A percentile compares a stretch with the other conserved stretches of the same genome.
Evolutionary conservation across 345 rosid genomes (phyloP).

Genomic region (Moringa oleifera): DNA sequence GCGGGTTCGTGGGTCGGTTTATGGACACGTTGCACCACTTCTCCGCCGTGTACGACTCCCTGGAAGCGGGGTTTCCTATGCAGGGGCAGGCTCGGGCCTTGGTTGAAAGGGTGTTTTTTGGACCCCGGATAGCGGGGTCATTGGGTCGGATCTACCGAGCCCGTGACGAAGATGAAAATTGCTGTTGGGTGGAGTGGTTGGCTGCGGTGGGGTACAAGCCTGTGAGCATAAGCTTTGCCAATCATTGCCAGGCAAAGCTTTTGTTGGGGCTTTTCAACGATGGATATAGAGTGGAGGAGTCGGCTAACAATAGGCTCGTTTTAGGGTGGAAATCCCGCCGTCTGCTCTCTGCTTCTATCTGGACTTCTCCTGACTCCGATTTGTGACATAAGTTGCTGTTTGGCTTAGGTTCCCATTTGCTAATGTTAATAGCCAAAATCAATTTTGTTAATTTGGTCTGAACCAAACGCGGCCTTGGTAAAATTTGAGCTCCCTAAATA

Average conservation of each 20-base stretch:
- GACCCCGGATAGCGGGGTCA: slow-evolving; percentile 60
- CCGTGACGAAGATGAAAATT: slow-evolving; percentile 22
- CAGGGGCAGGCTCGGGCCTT: slow-evolving; percentile 50
- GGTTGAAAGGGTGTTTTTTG: slow-evolving; percentile 63
- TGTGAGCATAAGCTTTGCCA: slow-evolving; percentile 58
- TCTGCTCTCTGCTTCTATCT: slow-evolving; percentile 71
- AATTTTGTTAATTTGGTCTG: too few species aligned
- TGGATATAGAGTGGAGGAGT: slow-evolving; percentile 69
- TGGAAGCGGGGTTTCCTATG: slow-evolving; percentile 76
- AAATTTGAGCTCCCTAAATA: too few species aligned
- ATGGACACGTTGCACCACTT: slow-evolving; percentile 82
- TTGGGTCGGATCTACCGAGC: slow-evolving; percentile 41
- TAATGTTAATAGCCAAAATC: too few species aligned
- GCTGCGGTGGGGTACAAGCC: slow-evolving; percentile 38
- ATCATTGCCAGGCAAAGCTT: slow-evolving; percentile 82
- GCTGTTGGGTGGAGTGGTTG: slow-evolving; percentile 54
- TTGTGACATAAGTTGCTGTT: slow-evolving; percentile 10
- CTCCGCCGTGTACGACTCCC: slow-evolving; percentile 77
- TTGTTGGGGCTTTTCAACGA: slow-evolving; percentile 70
- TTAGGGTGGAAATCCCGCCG: slow-evolving; percentile 84
- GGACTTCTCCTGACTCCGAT: slow-evolving; percentile 46
- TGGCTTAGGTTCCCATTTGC: too few species aligned
- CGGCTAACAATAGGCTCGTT: slow-evolving; percentile 52
- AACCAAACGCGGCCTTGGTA: too few species aligned
- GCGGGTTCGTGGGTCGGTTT: slow-evolving; percentile 60